Conservation (phyloP, 208 protist genomes). For the Acanthamoeba castellanii region DNA sequence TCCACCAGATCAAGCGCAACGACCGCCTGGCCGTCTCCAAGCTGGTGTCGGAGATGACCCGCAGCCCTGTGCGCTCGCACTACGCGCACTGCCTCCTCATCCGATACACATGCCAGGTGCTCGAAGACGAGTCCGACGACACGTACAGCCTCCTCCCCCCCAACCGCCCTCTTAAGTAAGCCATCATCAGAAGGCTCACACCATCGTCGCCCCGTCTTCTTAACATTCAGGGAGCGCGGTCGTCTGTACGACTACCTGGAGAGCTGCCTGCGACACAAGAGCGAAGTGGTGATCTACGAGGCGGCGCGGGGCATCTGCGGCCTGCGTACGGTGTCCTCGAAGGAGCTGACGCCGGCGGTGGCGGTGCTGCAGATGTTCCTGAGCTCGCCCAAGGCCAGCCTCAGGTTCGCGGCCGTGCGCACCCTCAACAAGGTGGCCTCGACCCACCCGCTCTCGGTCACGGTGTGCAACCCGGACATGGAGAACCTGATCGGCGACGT, state of each 20-base stretch:
- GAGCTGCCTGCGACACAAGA: slow-evolving; percentile 93
- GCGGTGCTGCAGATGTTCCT: slow-evolving; percentile 96
- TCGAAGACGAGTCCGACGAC: slow-evolving; percentile 93
- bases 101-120: slow-evolving; percentile 94
- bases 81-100: slow-evolving; percentile 97
- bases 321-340: slow-evolving; percentile 92
- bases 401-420: slow-evolving; percentile 96
- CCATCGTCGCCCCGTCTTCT: too few species aligned
- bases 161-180: neutral
- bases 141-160: slow-evolving; percentile 34
- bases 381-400: slow-evolving; percentile 92
- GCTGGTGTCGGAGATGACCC: slow-evolving; percentile 93
- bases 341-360: slow-evolving; percentile 95
- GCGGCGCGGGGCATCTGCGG: slow-evolving; percentile 96
- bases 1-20: slow-evolving; percentile 96
- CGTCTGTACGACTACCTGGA: slow-evolving; percentile 95
- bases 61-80: slow-evolving; percentile 93
- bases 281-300: slow-evolving; percentile 98
- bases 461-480: slow-evolving; percentile 96
- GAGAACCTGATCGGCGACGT: slow-evolving; percentile 96
- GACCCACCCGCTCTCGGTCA: slow-evolving; percentile 91
- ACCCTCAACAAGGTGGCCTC: slow-evolving; percentile 94
- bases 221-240: slow-evolving; percentile 77
- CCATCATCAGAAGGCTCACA: neutral
- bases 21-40: slow-evolving; percentile 97